Evolutionary conservation across 495 filamentous ascomycete genomes (phyloP).

Genomic region (Daldinia loculata): DNA sequence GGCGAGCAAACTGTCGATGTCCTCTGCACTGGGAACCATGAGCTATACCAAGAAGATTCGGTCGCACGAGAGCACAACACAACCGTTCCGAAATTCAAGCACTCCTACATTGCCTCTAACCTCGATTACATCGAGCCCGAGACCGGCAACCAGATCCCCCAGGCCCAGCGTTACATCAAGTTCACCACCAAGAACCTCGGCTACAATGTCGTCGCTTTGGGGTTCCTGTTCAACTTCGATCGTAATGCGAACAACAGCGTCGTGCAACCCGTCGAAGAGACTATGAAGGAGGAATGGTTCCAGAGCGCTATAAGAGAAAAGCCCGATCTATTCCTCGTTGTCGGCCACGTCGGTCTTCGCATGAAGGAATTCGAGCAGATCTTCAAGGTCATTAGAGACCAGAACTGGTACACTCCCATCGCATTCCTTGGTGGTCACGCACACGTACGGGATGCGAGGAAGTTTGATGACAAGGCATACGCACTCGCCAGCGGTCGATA

Average conservation of each 20-base stretch:
- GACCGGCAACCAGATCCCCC: conserved; percentile 72
- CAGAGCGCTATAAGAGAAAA: conserved; percentile 83
- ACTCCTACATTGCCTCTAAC: conserved; percentile 86
- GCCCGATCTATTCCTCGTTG: conserved; percentile 86
- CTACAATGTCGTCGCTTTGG: conserved; percentile 85
- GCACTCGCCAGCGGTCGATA: conserved; percentile 92
- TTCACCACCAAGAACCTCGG: conserved; percentile 89
- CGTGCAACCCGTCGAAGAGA: conserved; percentile 78
- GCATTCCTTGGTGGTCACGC: conserved; percentile 94
- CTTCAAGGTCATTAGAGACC: conserved; percentile 78
- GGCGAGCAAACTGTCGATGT: conserved; percentile 83
- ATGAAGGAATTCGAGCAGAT: conserved; percentile 80
- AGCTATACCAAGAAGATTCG: conserved; percentile 84
- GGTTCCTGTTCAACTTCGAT: conserved; percentile 93
- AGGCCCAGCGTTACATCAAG: conserved; percentile 83
- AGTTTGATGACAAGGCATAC: conserved; percentile 81
- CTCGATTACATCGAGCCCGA: conserved; percentile 83
- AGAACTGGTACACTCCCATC: conserved; percentile 82
- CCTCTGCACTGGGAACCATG: conserved; percentile 92
- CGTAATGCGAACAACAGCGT: conserved; percentile 89
- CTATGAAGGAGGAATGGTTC: conserved; percentile 89
- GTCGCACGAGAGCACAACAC: conserved; percentile 77
- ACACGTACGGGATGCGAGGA: conserved; percentile 85
- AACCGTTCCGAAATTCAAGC: conserved; percentile 80
- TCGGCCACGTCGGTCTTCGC: conserved; percentile 84